phyloP scores from a whole-genome alignment of 805 yeast genomes.

The Suhomyces emberorum region DNA sequence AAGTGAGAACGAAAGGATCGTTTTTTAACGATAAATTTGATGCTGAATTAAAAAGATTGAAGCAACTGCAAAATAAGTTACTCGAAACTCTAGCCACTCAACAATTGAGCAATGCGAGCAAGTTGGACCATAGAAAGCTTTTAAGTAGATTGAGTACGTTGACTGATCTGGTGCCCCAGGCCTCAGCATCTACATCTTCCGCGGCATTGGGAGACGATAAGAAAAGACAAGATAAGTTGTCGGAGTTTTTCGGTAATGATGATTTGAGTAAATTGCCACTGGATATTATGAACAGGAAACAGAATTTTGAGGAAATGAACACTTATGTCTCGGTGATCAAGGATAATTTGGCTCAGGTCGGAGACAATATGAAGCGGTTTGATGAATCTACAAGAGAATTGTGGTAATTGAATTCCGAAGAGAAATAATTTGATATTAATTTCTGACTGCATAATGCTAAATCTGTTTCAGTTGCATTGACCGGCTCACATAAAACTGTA shows the following conservation, averaged over 20 bases:
- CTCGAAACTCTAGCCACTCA: constrained; percentile 33
- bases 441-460: too few species aligned
- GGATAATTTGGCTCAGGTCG: constrained; percentile 48
- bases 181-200: constrained; percentile 8
- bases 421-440: too few species aligned
- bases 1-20: constrained; percentile 41
- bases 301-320: constrained; percentile 51
- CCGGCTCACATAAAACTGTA: too few species aligned
- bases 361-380: constrained; percentile 45
- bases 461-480: too few species aligned
- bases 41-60: constrained; percentile 49
- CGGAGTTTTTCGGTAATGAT: constrained; percentile 23
- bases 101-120: constrained; percentile 20
- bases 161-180: constrained; percentile 5
- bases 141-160: constrained; percentile 2
- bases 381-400: constrained; percentile 43
- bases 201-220: constrained; percentile 22
- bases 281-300: constrained; percentile 41
- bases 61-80: constrained; percentile 49
- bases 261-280: constrained; percentile 9
- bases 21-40: constrained; percentile 52
- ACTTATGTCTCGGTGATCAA: constrained; percentile 49
- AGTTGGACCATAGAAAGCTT: constrained; percentile 9
- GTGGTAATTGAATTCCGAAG: too few species aligned
- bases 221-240: constrained; percentile 23